These are phyloP conservation scores for Trypanosoma cruzi DNA, from an alignment of 208 protist species.

Conservation along the genomic window DNA sequence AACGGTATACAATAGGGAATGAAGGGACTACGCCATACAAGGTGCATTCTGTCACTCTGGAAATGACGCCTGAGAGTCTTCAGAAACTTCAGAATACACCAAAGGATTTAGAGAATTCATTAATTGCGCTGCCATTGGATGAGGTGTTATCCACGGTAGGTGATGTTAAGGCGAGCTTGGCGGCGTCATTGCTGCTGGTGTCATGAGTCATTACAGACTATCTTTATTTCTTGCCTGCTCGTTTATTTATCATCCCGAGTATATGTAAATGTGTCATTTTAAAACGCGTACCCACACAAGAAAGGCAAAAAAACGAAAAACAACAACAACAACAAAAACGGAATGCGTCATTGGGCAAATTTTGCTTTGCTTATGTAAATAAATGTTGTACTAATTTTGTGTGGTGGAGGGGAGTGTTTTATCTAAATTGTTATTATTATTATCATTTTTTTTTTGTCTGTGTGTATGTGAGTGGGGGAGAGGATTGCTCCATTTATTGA, in stretches of 20 bases:
- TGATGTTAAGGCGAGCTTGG: constrained; percentile 61
- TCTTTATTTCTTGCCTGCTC: background rate
- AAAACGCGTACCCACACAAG: background rate
- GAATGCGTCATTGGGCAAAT: background rate
- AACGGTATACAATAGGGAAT: constrained; percentile 58
- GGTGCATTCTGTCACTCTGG: constrained; percentile 36
- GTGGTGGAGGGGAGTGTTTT: background rate
- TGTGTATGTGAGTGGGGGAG: no score
- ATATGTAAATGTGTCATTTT: constrained; percentile 1
- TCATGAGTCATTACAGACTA: background rate
- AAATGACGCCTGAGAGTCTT: constrained; percentile 30
- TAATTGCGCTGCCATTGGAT: constrained; percentile 43
- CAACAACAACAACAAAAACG: no score
- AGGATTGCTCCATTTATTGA: no score
- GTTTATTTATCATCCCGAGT: background rate
- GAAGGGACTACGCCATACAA: constrained; percentile 51
- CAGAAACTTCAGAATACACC: constrained; percentile 18
- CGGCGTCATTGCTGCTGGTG: constrained; percentile 38
- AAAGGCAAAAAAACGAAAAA: constrained; percentile 1
- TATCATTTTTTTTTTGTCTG: background rate
- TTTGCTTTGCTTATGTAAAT: constrained; percentile 2
- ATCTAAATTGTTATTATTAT: background rate
- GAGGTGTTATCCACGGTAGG: constrained; percentile 39
- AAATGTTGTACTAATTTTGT: background rate
- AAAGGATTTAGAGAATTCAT: constrained; percentile 4